Base-by-base conservation (phyloP, 805 yeast species). In the Sporopachydermia lactativora region DNA sequence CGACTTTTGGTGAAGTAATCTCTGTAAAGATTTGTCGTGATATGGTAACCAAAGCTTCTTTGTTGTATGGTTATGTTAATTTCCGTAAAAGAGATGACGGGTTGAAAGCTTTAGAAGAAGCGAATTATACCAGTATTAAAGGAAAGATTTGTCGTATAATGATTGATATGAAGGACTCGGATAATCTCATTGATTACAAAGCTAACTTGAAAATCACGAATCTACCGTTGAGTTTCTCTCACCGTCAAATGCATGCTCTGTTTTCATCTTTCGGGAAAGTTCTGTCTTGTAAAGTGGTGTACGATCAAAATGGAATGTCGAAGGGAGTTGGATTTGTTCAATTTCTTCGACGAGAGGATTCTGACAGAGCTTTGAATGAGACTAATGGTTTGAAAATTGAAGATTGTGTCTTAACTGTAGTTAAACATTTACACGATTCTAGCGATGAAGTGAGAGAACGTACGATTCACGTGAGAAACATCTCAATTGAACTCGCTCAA, bases 11-110 rank as follows among this genome's bases (percentile, higher is more conserved):
- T 5, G 62, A 76, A 0, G 63, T 78, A 13, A 53, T 67, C 11
- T 71, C 81, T 3, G 73, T 75, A 19, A 79, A 77, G 51, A 64
- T 81, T 35, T 75, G 85, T 47, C 59, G 65, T 42, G 73, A 74
- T 48, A 68, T 72, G 17, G 58, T 61, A 19, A 61, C 71, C n/a
- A 70, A 70, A 17, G 58, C 65, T 39, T 72, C 86, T 1, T 59
- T 83, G 42, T 81, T 85, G 2, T 79, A 81, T 56, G 92, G 85
- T 0, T 81, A 80, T 53, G 75, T 80, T 15, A 78, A 81, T 42
- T 79, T 77, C 52, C 57, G 59, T 4, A 58, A 54, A 3, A 62
- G 63, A 36, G 50, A 57, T 5, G 78, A 72, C 41, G 44, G 39
- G 15, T 3, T 34, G 13, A 28, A 4, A 11, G 46, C 46, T 3